phyloP scores from a whole-genome alignment of 257 asterid species.

The Handroanthus guayacan region DNA sequence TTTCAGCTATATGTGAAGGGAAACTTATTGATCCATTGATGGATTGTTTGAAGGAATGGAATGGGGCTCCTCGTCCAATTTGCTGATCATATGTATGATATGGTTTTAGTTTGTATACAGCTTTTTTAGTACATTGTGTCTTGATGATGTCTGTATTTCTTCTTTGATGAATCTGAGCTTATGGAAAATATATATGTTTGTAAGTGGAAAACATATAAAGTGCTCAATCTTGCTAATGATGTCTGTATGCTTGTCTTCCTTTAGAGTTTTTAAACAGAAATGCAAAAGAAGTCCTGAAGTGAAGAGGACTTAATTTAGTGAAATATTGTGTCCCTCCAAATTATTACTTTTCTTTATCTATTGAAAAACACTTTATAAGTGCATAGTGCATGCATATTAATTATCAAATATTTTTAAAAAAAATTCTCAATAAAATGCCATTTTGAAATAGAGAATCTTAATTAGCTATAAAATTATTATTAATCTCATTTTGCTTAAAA shows the following conservation, averaged over 20 bases:
- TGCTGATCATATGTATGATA: constrained; percentile 6
- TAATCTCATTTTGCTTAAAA: too few relatives aligned
- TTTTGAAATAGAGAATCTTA: too few relatives aligned
- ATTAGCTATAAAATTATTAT: too few relatives aligned
- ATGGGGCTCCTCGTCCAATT: constrained; percentile 56
- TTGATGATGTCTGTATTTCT: not conserved
- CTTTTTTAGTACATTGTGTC: not conserved
- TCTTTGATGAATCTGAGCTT: not conserved
- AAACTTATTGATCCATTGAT: constrained; percentile 56
- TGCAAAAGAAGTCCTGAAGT: not conserved
- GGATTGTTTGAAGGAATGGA: constrained; percentile 54
- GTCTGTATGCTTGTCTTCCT: not conserved
- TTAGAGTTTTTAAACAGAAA: not conserved
- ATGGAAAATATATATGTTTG: not conserved
- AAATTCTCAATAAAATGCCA: too few relatives aligned
- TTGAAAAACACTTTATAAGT: too few relatives aligned
- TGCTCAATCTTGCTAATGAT: constrained; percentile 17
- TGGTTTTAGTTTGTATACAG: not conserved
- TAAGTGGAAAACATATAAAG: not conserved
- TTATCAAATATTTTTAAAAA: too few relatives aligned
- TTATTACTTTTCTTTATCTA: too few relatives aligned
- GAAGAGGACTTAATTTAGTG: too few relatives aligned
- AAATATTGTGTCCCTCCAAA: too few relatives aligned
- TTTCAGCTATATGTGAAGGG: constrained; percentile 50
- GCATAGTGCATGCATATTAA: too few relatives aligned